Evolutionary conservation across 2,329 filamentous ascomycete species (phyloP), one percentile per base, ranked within the genome.

Genomic region (Tolypocladium capitatum): DNA sequence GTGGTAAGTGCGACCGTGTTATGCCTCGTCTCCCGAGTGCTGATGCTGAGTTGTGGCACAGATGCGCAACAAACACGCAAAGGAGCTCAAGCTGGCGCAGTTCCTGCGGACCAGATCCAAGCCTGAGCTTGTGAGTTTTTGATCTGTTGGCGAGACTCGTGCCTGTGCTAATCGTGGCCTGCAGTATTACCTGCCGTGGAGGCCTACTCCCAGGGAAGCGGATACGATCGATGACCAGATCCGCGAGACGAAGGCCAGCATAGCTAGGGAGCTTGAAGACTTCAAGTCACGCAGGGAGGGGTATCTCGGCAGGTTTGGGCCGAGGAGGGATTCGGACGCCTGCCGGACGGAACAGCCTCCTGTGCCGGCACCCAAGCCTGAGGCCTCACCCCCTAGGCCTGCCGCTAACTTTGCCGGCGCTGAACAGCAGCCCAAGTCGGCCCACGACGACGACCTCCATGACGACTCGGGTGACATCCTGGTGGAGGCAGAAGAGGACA

Each of bases 111-210:
- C 91, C 5, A 80, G 70, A 55, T 69, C 81, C 35, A 72, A 82
- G 56, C 91, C 91, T 3, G 76, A 69, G 53, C 70, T 96, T 58
- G 89, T 94, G 73, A 60, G 84, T 72, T 38, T 38, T 30, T 40
- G 13, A 20, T 20, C 16, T 8, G 13, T 4, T 34, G 11, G 10
- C 18, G 4, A 24, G 31, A 14, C 32, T 20, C 30, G 4, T 36
- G 38, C 40, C 31, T 20, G 24, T 21, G 42, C 36, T 53, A 46
- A 49, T 24, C 21, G 24, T 21, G 13, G n/a, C 35, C 14, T 2
- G 7, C 48, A 95, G 88, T 91, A 84, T 63, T 96, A 92, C 64
- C 81, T 83, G 42, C 91, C 91, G 1, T 94, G 85, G 83, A 81
- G 88, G 56, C 72, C 86, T 48, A 80, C 78, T 31, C 63, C 70